Evolutionary conservation across 495 filamentous ascomycete genomes (phyloP), one percentile per base, ranked within the genome.

Genomic region (Penicillium flavigenum): DNA sequence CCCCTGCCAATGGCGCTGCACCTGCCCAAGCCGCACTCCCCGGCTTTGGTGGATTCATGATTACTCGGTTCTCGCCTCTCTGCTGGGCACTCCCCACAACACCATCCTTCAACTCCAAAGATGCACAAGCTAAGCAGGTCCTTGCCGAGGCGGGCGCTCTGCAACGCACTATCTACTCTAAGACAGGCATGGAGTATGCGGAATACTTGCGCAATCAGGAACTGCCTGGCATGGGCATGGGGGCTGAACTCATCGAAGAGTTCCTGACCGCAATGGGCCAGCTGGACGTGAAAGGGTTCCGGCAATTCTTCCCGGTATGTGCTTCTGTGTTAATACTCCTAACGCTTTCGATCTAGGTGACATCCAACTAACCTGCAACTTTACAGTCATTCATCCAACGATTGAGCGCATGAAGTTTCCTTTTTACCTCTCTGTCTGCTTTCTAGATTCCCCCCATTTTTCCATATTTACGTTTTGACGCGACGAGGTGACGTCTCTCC

Each of bases 31-130:
- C 81, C 3, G 75, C 75, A 31, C 84, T 99, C 27, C 88, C 91
- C 19, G 95, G 94, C n/a, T 98, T 99, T 67, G 91, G 95, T 58
- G 82, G 81, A 39, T 95, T 93, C 73, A 88, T 95, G 75, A 88
- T 96, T 51, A 79, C 85, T 26, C 83, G 87, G n/a, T 93, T 98
- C 73, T 90, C 95, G 17, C 82, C 90, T 0, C 75, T 93, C 31
- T 90, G 88, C 67, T 98, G 94, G 92, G 86, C 86, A 6, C 84
- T 98, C 1, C 82, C 93, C 2, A 82, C 81, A 12, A 86, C 88
- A 11, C 75, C 85, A 4, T 82, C 82, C 14, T 96, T 98, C 78
- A 87, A 86, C 62, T 79, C 90, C 1, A 84, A 84, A 61, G 95
- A 99, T 69, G 89, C 91, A 14, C 90, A 94, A 69, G 85, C 88